Evolutionary conservation across 768 basidiomycete genomes (phyloP), one percentile per base, ranked within the genome.

Genomic region (Suillus placidus): DNA sequence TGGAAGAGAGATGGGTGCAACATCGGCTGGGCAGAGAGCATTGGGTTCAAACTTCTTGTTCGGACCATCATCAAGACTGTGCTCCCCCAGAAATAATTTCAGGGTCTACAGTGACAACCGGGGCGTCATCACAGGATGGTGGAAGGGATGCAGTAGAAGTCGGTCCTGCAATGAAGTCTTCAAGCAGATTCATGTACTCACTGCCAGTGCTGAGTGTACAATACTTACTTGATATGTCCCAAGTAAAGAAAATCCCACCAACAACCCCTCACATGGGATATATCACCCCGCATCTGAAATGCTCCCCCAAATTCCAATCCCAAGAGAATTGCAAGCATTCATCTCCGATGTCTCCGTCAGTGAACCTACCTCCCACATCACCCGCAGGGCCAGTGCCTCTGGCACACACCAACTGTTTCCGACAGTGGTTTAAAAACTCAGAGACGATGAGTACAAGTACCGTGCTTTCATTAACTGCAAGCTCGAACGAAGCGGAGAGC

Each of bases 1-100:
- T 81, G 79, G 80, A 68, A 75, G 34, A 32, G 60, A 0, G 68
- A 74, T 26, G 64, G 71, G 1, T 40, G 76, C 1, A 79, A 84
- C 64, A 85, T 85, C 63, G 71, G 71, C 0, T 85, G 84, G 82
- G 82, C 82, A 12, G 82, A 85, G 68, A 80, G 80, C 0, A 69
- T 84, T n/a, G 81, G 80, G 0, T 82, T 85, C 67, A 73, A 82
- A 38, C 67, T 84, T 26, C 79, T 83, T 38, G 68, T 77, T 38
- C 58, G 30, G 6, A 52, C 69, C 40, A 58, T 73, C 65, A 23
- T 6, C n/a, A n/a, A n/a, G n/a, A n/a, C n/a, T n/a, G n/a, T n/a
- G n/a, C n/a, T n/a, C 38, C 52, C 12, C 65, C 43, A 26, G 47
- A 32, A 42, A 26, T 60, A 35, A 43, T 26, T 60, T 65, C n/a